These are phyloP conservation scores for Dactylonectria estremocensis DNA, from an alignment of 2,329 filamentous ascomycete species.

Conservation along the genomic window DNA sequence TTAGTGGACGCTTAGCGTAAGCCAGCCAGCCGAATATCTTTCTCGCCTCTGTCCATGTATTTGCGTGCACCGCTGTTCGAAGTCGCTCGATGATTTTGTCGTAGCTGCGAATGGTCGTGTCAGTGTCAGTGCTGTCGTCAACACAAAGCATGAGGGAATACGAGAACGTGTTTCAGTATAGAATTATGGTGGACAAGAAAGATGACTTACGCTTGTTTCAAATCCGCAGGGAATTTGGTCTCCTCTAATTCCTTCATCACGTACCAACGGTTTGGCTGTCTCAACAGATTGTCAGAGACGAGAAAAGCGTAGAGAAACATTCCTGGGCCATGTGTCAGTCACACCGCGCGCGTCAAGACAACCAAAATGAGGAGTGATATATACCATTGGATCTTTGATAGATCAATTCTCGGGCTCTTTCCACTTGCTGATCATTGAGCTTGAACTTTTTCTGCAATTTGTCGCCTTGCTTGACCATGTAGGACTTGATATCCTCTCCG, in stretches of 20 bases:
- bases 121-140: too few relatives aligned
- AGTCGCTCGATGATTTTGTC: slow-evolving; percentile 42
- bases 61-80: neutral
- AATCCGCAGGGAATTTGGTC: neutral
- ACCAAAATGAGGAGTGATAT: accelerated
- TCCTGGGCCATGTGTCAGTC: slow-evolving; percentile 31
- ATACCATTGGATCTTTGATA: slow-evolving; percentile 14
- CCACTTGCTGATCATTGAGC: neutral
- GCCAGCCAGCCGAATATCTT: slow-evolving; percentile 59
- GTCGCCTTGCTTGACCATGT: slow-evolving; percentile 3
- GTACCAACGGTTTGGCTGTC: slow-evolving; percentile 31
- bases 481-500: slow-evolving; percentile 14
- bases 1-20: slow-evolving; percentile 57
- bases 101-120: slow-evolving; percentile 46
- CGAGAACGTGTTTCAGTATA: too few relatives aligned
- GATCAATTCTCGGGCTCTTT: neutral
- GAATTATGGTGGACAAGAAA: too few relatives aligned
- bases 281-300: slow-evolving; percentile 47
- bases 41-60: slow-evolving; percentile 38
- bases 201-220: neutral
- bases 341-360: neutral
- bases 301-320: slow-evolving; percentile 54
- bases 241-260: slow-evolving; percentile 29
- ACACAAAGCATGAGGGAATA: too few relatives aligned
- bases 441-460: neutral